Percentiles rank a stretch among this genome's conserved stretches.
phyloP scores from a whole-genome alignment of 2,329 filamentous ascomycete species.

The Arthroderma sp. region DNA sequence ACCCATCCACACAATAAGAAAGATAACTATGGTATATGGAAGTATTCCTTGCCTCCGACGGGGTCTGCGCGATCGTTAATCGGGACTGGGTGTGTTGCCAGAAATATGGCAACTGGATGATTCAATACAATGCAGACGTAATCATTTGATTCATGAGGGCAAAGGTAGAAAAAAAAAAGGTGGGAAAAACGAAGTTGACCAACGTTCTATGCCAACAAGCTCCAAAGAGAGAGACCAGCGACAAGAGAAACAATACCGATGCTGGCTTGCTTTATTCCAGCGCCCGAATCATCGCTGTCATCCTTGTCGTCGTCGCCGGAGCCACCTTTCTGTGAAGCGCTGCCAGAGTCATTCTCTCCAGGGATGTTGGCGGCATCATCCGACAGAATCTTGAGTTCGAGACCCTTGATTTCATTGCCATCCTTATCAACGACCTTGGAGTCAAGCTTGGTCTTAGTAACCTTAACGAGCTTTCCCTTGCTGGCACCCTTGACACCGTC shows the following conservation, averaged over 20 bases:
- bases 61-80: too few relatives aligned
- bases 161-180: too few relatives aligned
- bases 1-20: too few relatives aligned
- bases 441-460: conserved; percentile 44
- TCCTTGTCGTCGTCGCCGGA: background rate
- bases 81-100: too few relatives aligned
- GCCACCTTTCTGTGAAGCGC: background rate
- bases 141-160: too few relatives aligned
- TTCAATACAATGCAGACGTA: too few relatives aligned
- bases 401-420: conserved; percentile 47
- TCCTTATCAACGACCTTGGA: conserved; percentile 44
- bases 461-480: conserved; percentile 49
- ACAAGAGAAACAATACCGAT: conserved; percentile 1
- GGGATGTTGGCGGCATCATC: conserved; percentile 45
- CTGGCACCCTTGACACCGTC: conserved; percentile 57
- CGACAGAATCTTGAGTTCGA: conserved; percentile 44
- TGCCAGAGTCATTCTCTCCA: conserved; percentile 27
- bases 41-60: too few relatives aligned
- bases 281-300: background rate
- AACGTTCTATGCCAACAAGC: background rate
- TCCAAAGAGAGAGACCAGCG: conserved; percentile 8
- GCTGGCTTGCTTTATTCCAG: background rate
- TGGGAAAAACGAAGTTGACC: too few relatives aligned
- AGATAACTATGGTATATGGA: too few relatives aligned
- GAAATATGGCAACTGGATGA: too few relatives aligned